Base-by-base conservation (phyloP, 208 protist species). In the Leptomonas seymouri region DNA sequence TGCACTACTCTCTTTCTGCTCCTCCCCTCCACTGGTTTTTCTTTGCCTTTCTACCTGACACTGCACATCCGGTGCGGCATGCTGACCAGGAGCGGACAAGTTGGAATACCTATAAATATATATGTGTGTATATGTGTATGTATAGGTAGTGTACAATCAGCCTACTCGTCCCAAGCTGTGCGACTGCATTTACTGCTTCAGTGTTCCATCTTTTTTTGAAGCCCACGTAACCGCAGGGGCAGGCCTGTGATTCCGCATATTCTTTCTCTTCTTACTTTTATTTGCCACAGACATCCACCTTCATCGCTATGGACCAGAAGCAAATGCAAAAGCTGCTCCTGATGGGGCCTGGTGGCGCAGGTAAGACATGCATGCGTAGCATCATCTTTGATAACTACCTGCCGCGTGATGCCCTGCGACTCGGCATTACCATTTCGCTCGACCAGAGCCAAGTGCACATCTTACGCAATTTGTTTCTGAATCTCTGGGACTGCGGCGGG, bases 381-480 rank as follows among this genome's bases (percentile, higher is more conserved):
- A 99, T 99, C 67, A 99, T 99, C 68, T 99, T 99, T 76, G 99
- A 99, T 42, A 99, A 99, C 76, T 99, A 99, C 83, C 93, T 99
- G 23, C 93, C 95, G 12, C 88, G 95, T 36, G 97, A 99, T 57
- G 97, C 95, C 18, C 89, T 97, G 42, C 81, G 96, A 21, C 85
- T 98, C 18, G 93, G 92, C 49, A 95, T 97, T 58, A 98, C 97
- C 23, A 98, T 99, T 54, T 98, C 99, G 39, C 92, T 99, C 3
- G 98, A 99, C 71, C 96, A 99, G 67, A 98, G 93, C 31, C 98
- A 99, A 63, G 98, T 99, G 4, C 95, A 97, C 67, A 99, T 99
- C 75, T 79, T 99, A 8, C 98, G 98, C 59, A 99, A 99, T 72
- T 84, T 99, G 5, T 98, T 98, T 39, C 90, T 99, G 5, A 99